A percentile compares a stretch with the other conserved stretches of the same genome.
These are phyloP conservation scores for Thamnidium elegans DNA, from an alignment of 192 early-diverging fungal genomes.

Conservation along the genomic window DNA sequence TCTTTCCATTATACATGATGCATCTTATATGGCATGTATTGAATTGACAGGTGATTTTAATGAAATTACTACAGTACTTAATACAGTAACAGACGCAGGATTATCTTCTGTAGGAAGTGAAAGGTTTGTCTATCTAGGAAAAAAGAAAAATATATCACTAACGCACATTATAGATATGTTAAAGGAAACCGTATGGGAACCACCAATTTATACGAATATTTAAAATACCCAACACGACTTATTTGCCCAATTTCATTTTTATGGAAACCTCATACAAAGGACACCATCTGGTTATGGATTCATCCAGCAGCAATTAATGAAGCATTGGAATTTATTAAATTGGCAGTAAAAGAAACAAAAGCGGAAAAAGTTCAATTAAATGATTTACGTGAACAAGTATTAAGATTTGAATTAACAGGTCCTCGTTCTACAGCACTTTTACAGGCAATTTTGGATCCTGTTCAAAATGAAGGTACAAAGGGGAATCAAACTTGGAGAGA, in stretches of 20 bases:
- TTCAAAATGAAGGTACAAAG: conserved; percentile 8
- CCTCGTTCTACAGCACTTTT: conserved; percentile 78
- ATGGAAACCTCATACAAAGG: conserved; percentile 56
- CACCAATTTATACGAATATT: conserved; percentile 49
- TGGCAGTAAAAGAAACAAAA: conserved; percentile 14
- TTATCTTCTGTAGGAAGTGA: conserved; percentile 42
- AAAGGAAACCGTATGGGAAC: conserved; percentile 59
- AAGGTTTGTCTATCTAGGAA: conserved; percentile 11
- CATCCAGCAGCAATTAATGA: conserved; percentile 67
- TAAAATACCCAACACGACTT: conserved; percentile 53
- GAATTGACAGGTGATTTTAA: conserved; percentile 60
- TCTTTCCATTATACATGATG: conserved; percentile 79
- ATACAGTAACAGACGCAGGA: conserved; percentile 58
- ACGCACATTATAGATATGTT: conserved; percentile 43
- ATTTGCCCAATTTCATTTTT: conserved; percentile 76
- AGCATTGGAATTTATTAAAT: conserved; percentile 36
- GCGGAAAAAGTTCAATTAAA: conserved; percentile 8
- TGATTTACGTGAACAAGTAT: conserved; percentile 58
- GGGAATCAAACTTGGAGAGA: conserved; percentile 41
- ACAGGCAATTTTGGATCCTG: conserved; percentile 54
- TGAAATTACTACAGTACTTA: conserved; percentile 51
- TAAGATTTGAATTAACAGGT: conserved; percentile 86
- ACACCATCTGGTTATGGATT: conserved; percentile 72
- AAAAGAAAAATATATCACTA: not conserved
- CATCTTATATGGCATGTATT: conserved; percentile 74